Conservation (phyloP, 2,329 filamentous ascomycete species). For the Calonectria henricotiae region DNA sequence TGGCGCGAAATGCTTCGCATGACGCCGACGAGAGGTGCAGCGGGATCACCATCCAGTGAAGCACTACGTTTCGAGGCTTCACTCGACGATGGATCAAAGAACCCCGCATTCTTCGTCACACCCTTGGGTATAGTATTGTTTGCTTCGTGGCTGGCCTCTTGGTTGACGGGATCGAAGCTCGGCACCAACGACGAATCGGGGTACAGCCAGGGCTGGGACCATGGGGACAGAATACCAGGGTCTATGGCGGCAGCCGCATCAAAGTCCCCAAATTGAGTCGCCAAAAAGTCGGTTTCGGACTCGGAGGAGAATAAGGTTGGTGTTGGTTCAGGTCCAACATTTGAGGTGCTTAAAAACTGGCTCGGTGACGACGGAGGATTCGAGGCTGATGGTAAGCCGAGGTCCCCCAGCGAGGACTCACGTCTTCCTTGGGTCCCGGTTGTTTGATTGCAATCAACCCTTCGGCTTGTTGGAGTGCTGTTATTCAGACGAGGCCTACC, state of each 20-base stretch:
- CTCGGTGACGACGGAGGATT: background rate
- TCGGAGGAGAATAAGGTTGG: background rate
- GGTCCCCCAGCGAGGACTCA: background rate
- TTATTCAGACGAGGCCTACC: slow-evolving; percentile 6
- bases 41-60: slow-evolving; percentile 2
- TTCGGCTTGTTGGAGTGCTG: background rate
- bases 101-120: background rate
- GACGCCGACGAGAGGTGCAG: slow-evolving; percentile 3
- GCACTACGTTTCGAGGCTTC: slow-evolving; percentile 10
- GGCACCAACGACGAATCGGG: slow-evolving; percentile 1
- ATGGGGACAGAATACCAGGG: background rate
- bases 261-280: background rate
- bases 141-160: background rate
- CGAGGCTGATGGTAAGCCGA: background rate
- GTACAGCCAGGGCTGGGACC: background rate
- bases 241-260: background rate
- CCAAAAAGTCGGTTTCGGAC: background rate
- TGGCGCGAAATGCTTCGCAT: slow-evolving; percentile 19
- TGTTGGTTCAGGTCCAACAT: background rate
- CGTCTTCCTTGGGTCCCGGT: background rate
- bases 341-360: background rate
- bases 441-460: background rate
- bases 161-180: background rate
- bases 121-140: background rate
- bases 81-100: background rate